Evolutionary conservation across 495 filamentous ascomycete genomes (phyloP).

Genomic region (Aspergillus egyptiacus): DNA sequence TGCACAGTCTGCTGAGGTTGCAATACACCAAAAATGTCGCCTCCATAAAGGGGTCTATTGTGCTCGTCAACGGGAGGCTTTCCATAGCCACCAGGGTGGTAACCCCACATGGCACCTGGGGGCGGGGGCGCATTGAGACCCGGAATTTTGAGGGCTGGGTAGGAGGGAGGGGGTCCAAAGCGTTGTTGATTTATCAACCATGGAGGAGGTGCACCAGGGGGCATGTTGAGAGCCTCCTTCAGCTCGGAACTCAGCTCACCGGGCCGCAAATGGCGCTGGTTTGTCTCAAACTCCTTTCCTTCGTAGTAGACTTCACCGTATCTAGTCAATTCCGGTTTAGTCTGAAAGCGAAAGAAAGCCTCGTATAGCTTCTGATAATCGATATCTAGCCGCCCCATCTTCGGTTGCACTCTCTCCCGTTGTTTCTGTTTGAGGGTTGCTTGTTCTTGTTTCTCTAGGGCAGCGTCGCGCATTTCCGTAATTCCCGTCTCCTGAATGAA

Average conservation of each 20-base stretch:
- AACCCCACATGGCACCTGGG: constrained; percentile 91
- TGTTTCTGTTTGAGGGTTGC: constrained; percentile 91
- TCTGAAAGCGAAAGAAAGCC: constrained; percentile 95
- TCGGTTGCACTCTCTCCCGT: constrained; percentile 86
- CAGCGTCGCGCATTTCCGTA: constrained; percentile 94
- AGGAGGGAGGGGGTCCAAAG: constrained; percentile 86
- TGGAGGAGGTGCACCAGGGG: constrained; percentile 86
- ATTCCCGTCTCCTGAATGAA: constrained; percentile 98
- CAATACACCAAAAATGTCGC: constrained; percentile 85
- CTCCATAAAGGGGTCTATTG: constrained; percentile 83
- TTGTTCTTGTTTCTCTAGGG: constrained; percentile 89
- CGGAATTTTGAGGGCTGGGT: constrained; percentile 86
- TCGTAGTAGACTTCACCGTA: constrained; percentile 99
- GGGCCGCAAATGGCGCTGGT: constrained; percentile 79
- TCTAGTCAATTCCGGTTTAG: constrained; percentile 85
- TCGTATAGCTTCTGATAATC: constrained; percentile 98
- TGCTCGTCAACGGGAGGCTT: constrained; percentile 93
- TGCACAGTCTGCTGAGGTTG: constrained; percentile 56
- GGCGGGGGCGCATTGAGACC: constrained; percentile 94
- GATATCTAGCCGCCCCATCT: constrained; percentile 96
- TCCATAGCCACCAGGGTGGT: constrained; percentile 90
- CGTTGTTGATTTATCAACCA: constrained; percentile 97
- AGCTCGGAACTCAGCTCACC: constrained; percentile 87
- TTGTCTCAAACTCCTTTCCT: constrained; percentile 96
- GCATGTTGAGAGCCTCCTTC: constrained; percentile 90